Evolutionary conservation across 768 basidiomycete species (phyloP), one percentile per base, ranked within the genome.

Genomic region (Wakefieldia striispora): DNA sequence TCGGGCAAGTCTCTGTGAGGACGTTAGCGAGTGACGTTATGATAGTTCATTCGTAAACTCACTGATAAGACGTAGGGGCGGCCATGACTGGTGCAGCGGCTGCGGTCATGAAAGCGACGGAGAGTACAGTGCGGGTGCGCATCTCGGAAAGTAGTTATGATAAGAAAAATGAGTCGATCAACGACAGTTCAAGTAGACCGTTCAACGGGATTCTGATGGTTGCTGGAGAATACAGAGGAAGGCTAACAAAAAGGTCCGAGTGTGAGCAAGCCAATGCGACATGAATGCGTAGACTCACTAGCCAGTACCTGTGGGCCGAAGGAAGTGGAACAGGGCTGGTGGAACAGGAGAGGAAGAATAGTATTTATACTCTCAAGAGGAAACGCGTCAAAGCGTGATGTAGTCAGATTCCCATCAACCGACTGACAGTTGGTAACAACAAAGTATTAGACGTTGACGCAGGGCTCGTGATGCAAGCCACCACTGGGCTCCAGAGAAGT

Each of bases 291-390:
- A 29, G 11, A 55, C 56, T 58, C 53, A 61, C 53, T 53, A 61
- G 59, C 56, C 60, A 56, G 56, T 58, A 54, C 54, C 56, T 53
- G 42, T 47, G 51, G 50, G 20, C 29, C 38, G 20, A 29, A 27
- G 23, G 26, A 27, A 29, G 29, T 13, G 12, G 29, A 31, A 29
- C 19, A 21, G 6, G 27, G 27, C 38, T 40, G 13, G 20, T 23
- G 27, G 19, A 23, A 16, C 16, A 14, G 33, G 16, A 33, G 33
- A 33, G 16, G 33, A 33, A 14, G 14, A 5, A 2, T 16, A 14
- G 33, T 33, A 33, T 16, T 33, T 33, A 33, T 33, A 33, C 33
- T 16, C 33, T 16, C 6, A 6, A 16, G 33, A 33, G 14, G 33
- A 6, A 33, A 29, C 29, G 29, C 29, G 29, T 6, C 11, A 6